Evolutionary conservation across 1,139 yeast genomes (phyloP), one percentile per base, ranked within the genome.

Genomic region (Trichomonascaceae sp.): DNA sequence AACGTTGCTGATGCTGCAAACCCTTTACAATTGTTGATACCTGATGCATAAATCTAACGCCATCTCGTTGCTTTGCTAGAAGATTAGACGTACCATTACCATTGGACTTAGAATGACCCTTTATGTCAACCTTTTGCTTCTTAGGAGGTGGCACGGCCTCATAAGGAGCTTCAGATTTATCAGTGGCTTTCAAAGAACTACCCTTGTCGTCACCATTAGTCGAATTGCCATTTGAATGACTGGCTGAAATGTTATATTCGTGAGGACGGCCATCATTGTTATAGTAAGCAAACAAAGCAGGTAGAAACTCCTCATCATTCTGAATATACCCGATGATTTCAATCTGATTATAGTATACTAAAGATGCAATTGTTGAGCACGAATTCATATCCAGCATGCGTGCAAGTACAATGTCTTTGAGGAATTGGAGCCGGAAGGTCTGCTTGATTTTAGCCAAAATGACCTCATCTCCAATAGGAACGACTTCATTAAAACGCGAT

Each of bases 321-420:
- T 82, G 85, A 50, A 93, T 72, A 62, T 78, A 85, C 49, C 81
- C 81, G 45, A 91, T 80, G 22, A 91, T 82, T 54, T 83, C 83
- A 47, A 83, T 79, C 62, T 88, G 95, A 63, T 86, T 84, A 60
- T 77, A 70, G 63, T 81, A 85, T 12, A 88, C 85, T 71, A 86
- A 72, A 0, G 87, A 76, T 18, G 84, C 74, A 36, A 93, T 74
- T 57, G 86, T 71, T 60, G 79, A 80, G 62, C 84, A 80, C 3
- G 93, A 79, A 51, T 84, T 81, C 64, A 93, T 98, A 67, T 93
- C 98, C 50, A 91, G 69, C 50, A 85, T 74, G 54, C 96, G 74
- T 1, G 93, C 93, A 41, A 91, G 71, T 0, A 87, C 95, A 30
- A 88, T 95, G 68, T 93, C 97, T 66, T 87, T 87, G 53, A 93